These are phyloP conservation scores for Fibroporia radiculosa DNA, from an alignment of 768 basidiomycete species.

Conservation along the genomic window DNA sequence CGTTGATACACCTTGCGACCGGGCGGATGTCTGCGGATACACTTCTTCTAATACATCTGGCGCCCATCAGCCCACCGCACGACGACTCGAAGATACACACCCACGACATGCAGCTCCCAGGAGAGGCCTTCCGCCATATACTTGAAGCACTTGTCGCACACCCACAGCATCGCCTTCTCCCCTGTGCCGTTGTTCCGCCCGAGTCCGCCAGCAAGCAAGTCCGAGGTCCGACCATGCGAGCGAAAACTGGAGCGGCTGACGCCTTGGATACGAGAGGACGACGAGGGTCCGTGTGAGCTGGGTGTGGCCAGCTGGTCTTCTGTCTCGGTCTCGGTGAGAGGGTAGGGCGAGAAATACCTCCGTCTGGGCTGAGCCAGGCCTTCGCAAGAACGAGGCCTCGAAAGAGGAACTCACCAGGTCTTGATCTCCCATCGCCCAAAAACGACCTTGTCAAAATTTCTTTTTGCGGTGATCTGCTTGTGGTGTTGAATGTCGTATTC, in stretches of 20 bases:
- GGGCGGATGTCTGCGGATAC: conserved; percentile 66
- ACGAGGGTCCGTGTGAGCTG: conserved; percentile 10
- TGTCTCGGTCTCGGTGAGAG: conserved; percentile 59
- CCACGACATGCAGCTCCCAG: conserved; percentile 67
- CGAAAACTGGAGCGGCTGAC: conserved; percentile 43
- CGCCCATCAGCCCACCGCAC: conserved; percentile 6
- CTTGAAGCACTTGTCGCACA: conserved; percentile 94
- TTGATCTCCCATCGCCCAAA: conserved; percentile 84
- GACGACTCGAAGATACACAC: conserved; percentile 14
- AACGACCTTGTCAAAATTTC: conserved; percentile 83
- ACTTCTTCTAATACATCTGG: conserved; percentile 41
- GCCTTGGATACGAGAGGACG: conserved; percentile 32
- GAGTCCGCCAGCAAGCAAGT: conserved; percentile 60
- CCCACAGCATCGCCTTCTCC: conserved; percentile 59
- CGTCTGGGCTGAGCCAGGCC: background rate
- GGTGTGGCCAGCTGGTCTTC: conserved; percentile 35
- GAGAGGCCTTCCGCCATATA: conserved; percentile 74
- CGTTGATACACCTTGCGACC: conserved; percentile 86
- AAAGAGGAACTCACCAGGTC: conserved; percentile 59
- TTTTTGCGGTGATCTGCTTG: conserved; percentile 55
- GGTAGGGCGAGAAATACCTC: conserved; percentile 95
- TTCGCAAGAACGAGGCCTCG: conserved; percentile 2
- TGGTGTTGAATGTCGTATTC: conserved; percentile 65
- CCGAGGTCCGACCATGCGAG: conserved; percentile 67
- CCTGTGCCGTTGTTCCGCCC: conserved; percentile 35